Base-by-base conservation (phyloP, 169 alveolate species). In the Plasmodium vinckei region DNA sequence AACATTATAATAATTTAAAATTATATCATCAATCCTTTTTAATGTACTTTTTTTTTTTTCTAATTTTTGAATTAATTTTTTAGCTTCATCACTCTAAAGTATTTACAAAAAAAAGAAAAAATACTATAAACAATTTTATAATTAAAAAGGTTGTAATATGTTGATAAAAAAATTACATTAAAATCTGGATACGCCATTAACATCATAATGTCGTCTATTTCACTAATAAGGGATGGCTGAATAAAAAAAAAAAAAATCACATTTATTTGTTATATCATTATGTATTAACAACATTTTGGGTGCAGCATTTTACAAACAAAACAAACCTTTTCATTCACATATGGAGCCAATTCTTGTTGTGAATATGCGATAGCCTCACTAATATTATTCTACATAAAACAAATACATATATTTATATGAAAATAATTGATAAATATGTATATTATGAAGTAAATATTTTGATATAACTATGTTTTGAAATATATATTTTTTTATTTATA, bases 11-110 rank as follows among this genome's bases (percentile, higher is more conserved):
- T 90, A 89, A 42, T 77, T 87, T 60, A 94, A 64, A 25, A 94
- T 70, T 9, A 93, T 91, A 51, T 89, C 87, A 63, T 94, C 96
- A 39, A 89, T 92, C 33, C 87, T 59, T 79, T 53, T 64, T 15
- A 94, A 87, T 21, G 93, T 92, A 42, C 72, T 91, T 51, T 92
- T 87, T 49, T 91, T 87, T 63, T 77, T 87, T 33, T 94, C 90
- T 12, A 89, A 51, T 72, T 88, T 87, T 59, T 59, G 69, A 15
- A 92, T 89, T 57, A 88, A 44, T 17, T 87, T 89, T 64, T 61
- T 53, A 23, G 95, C 94, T 61, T 94, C 95, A 10, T 91, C 94
- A 59, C 71, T 60, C 93, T 89, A 82, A 60, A 68, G 25, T 27
- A 33, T 59, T 39, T 23, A 56, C n/a, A 54, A 54, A 56, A 44